Evolutionary conservation across 352 stramenopile species (phyloP).

Genomic region (Globisporangium apiculatum): DNA sequence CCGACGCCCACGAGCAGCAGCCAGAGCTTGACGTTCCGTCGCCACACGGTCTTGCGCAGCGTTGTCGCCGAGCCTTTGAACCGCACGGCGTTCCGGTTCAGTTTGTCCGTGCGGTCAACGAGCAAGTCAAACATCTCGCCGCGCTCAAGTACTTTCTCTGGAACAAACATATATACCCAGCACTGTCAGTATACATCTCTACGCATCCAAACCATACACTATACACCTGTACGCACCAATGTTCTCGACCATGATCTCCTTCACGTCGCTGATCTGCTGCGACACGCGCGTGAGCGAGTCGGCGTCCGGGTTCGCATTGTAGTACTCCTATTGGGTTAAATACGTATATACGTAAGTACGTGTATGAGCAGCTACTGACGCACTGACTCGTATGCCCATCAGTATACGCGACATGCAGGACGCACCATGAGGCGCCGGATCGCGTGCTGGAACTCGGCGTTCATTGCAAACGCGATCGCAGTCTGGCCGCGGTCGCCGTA

Average conservation of each 20-base stretch:
- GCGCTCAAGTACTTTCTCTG: constrained; percentile 96
- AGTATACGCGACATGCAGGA: neutral
- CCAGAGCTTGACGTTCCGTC: constrained; percentile 86
- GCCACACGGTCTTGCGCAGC: constrained; percentile 86
- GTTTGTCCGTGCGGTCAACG: constrained; percentile 90
- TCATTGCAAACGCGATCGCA: constrained; percentile 97
- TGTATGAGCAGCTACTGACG: too few species aligned
- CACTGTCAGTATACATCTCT: too few species aligned
- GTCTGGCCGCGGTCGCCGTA: constrained; percentile 79
- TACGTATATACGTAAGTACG: neutral
- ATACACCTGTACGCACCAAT: constrained; percentile 59
- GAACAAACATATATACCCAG: neutral
- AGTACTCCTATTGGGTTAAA: constrained; percentile 47
- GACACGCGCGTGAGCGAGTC: constrained; percentile 91
- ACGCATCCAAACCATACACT: too few species aligned
- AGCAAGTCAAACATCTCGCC: constrained; percentile 98
- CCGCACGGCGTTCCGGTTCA: constrained; percentile 96
- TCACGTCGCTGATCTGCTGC: constrained; percentile 96
- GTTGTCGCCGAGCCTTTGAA: constrained; percentile 92
- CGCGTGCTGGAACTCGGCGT: constrained; percentile 94
- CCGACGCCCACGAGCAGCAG: constrained; percentile 65
- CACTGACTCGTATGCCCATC: too few species aligned
- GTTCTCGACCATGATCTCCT: constrained; percentile 98
- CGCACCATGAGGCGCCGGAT: constrained; percentile 92
- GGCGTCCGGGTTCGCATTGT: constrained; percentile 84